Base-by-base conservation (phyloP, 768 basidiomycete species). In the Lentinus brumalis region DNA sequence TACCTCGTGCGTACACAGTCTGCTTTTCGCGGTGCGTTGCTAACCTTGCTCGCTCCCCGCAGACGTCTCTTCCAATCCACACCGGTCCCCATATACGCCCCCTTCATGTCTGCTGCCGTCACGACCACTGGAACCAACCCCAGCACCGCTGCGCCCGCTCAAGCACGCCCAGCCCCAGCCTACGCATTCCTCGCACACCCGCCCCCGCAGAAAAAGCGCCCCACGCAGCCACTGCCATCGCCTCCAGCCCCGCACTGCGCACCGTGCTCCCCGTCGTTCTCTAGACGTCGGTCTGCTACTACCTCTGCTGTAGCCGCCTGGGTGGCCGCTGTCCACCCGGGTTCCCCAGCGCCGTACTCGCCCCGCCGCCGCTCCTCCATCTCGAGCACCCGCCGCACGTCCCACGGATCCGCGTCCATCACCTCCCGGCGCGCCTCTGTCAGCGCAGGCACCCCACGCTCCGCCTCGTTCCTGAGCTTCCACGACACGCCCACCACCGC, bases 321-420 rank as follows among this genome's bases (percentile, higher is more conserved):
- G 89, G 86, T 83, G 5, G 74, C 83, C 18, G 78, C 75, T 63
- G 86, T 91, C 56, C 84, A 87, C 58, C 89, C 89, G 5, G 89
- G 88, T 6, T 86, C 88, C 15, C 88, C 89, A 3, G 77, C 73
- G 0, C 76, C 79, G 66, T 76, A 21, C 75, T 78, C 65, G 26
- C 72, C 70, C 7, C 66, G 68, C 11, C 66, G 71, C 41, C 69
- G 70, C 21, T 66, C 71, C 4, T 67, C 67, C n/a, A 59, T 64
- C 16, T 66, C 66, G 47, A 64, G 63, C 41, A 39, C 58, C 57
- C 76, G 75, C 56, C 74, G 76, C 29, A 63, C 70, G 32, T 77
- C 79, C 15, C 41, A 76, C 77, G 62, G 62, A 32, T 65, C 73
- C 16, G 44, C 71, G 9, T 66, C 60, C 56, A 52, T 66, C 53